Evolutionary conservation across 768 basidiomycete species (phyloP).

Genomic region (Paxillus rubicundulus): DNA sequence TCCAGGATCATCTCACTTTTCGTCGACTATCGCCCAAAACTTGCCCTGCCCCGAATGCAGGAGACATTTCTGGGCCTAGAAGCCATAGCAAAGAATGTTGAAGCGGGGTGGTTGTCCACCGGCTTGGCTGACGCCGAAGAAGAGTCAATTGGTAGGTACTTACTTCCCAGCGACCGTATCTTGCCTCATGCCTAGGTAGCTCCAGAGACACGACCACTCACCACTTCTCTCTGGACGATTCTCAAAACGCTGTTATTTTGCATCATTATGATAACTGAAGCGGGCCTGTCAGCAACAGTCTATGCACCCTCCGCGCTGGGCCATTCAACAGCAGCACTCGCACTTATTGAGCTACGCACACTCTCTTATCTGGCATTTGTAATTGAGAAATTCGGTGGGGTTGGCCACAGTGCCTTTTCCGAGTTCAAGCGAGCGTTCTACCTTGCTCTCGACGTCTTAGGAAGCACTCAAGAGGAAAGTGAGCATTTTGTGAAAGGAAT

Average conservation of each 20-base stretch:
- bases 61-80: constrained; percentile 29
- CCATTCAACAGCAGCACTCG: constrained; percentile 46
- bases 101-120: constrained; percentile 47
- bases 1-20: constrained; percentile 33
- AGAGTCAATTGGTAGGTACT: constrained; percentile 31
- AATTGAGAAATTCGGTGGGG: constrained; percentile 76
- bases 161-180: constrained; percentile 19
- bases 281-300: constrained; percentile 52
- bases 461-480: constrained; percentile 36
- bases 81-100: constrained; percentile 42
- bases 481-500: constrained; percentile 40
- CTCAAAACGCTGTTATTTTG: constrained; percentile 79
- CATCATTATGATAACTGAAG: constrained; percentile 65
- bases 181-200: constrained; percentile 30
- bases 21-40: constrained; percentile 34
- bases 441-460: constrained; percentile 71
- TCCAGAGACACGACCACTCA: constrained; percentile 42
- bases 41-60: constrained; percentile 26
- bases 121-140: constrained; percentile 28
- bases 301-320: constrained; percentile 45
- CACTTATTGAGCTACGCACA: constrained; percentile 51
- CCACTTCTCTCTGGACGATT: constrained; percentile 58
- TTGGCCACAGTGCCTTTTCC: constrained; percentile 52
- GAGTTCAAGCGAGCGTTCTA: constrained; percentile 78
- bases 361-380: constrained; percentile 73